Conservation (phyloP, 2,329 filamentous ascomycete species). For the Cercospora sp. region DNA sequence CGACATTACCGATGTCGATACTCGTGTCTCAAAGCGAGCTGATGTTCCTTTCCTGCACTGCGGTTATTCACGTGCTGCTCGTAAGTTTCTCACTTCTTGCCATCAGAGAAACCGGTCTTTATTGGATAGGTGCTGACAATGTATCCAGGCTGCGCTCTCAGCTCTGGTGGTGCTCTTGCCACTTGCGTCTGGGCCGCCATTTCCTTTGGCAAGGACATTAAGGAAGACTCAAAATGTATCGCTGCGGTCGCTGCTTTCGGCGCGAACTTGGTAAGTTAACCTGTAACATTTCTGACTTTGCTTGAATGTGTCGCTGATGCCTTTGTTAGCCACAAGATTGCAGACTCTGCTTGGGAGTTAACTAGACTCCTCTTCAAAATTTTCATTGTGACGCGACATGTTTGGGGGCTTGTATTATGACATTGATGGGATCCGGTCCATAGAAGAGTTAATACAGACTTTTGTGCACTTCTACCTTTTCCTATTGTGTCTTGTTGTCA, state of each 20-base stretch:
- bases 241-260: background rate
- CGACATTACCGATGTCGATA: conserved; percentile 1
- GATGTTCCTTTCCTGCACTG: conserved; percentile 10
- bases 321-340: background rate
- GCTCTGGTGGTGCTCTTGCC: background rate
- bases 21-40: background rate
- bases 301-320: background rate
- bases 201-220: conserved; percentile 1
- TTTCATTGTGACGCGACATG: background rate
- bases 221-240: conserved; percentile 9
- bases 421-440: background rate
- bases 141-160: conserved; percentile 4
- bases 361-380: background rate
- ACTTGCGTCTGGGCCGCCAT: conserved; percentile 12
- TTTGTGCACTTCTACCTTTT: background rate
- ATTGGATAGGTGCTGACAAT: background rate
- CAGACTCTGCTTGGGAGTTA: conserved; percentile 6
- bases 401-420: background rate
- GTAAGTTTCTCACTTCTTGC: too few species aligned
- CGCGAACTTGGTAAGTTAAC: background rate
- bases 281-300: too few species aligned
- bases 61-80: background rate
- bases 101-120: too few species aligned
- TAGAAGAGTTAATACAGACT: background rate
- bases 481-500: background rate